These are phyloP conservation scores for Daldinia bambusicola DNA, from an alignment of 495 filamentous ascomycete species.

Conservation along the genomic window DNA sequence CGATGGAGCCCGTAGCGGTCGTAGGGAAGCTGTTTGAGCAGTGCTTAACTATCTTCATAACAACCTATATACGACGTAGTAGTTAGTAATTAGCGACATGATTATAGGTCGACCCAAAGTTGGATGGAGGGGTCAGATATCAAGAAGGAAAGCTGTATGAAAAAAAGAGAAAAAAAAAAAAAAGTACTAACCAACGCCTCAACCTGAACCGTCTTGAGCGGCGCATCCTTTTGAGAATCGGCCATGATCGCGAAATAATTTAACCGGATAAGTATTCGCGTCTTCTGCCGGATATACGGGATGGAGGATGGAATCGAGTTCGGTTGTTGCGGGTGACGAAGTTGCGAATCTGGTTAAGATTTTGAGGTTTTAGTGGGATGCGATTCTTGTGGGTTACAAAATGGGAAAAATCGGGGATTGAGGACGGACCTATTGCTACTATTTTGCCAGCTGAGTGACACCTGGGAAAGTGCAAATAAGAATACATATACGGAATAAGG, in stretches of 20 bases:
- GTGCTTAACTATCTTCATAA: conserved; percentile 97
- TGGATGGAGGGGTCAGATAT: conserved; percentile 10
- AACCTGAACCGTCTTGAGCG: conserved; percentile 82
- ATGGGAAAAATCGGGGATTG: conserved; percentile 27
- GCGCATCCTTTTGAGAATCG: conserved; percentile 65
- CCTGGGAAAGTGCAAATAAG: neutral
- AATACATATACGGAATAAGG: too few relatives aligned
- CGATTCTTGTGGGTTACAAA: conserved; percentile 48
- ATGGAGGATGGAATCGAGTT: conserved; percentile 1
- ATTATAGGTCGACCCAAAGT: neutral
- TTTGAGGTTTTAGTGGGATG: conserved; percentile 43
- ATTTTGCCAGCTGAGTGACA: neutral
- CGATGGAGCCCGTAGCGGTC: conserved; percentile 85
- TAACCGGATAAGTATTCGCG: conserved; percentile 10
- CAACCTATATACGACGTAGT: conserved; percentile 68
- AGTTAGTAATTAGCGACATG: conserved; percentile 9
- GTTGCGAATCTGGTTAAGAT: conserved; percentile 42
- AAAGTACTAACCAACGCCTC: conserved; percentile 74
- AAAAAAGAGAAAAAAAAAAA: conserved; percentile 9
- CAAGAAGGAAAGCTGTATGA: too few relatives aligned
- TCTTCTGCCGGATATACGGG: neutral
- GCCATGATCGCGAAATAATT: conserved; percentile 50
- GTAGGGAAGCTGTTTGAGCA: conserved; percentile 87
- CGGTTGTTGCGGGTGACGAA: conserved; percentile 25
- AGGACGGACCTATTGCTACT: neutral